Evolutionary conservation across 2,329 filamentous ascomycete species (phyloP), one percentile per base, ranked within the genome.

Genomic region (Penicillium brasilianum): DNA sequence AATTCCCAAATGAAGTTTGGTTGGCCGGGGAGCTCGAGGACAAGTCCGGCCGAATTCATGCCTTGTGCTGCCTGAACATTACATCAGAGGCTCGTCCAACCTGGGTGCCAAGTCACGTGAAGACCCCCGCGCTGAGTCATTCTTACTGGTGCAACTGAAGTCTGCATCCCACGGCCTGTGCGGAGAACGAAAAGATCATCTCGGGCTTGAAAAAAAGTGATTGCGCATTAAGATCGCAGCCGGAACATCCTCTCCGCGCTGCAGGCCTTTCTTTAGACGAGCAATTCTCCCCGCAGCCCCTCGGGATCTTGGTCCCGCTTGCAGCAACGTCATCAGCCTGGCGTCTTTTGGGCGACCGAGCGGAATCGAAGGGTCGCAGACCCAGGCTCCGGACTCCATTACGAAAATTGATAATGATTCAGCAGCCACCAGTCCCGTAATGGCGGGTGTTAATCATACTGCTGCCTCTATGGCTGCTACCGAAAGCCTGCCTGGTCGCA

Each of bases 351-450:
- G 66, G 66, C 66, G 67, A 69, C 70, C 66, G 59, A 72, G 67
- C 68, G 72, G 69, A 69, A 74, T 75, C 66, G 74, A 72, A 75
- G 75, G 73, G 69, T 71, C 68, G 63, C 71, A 67, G 64, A 61
- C 69, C 63, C 71, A 72, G 66, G 66, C 64, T 66, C 63, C 72
- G 57, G 66, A 71, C 58, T 64, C 61, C 39, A 71, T 59, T 51
- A 64, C 63, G 58, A 66, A 62, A 57, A 67, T 55, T 57, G 61
- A 76, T 71, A 76, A 77, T 77, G 74, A 73, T 70, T 69, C 71
- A 69, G 73, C 66, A 66, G 74, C 64, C 62, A 72, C 72, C 58
- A 73, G 71, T 62, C 75, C 75, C 65, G 71, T 76, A 69, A 77
- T 75, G 74, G 69, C 70, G 71, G 71, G 73, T 67, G 66, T 69